Evolutionary conservation across 78 protist genomes (phyloP), one percentile per base, ranked within the genome.

Genomic region (Dictyostelium firmibasis): DNA sequence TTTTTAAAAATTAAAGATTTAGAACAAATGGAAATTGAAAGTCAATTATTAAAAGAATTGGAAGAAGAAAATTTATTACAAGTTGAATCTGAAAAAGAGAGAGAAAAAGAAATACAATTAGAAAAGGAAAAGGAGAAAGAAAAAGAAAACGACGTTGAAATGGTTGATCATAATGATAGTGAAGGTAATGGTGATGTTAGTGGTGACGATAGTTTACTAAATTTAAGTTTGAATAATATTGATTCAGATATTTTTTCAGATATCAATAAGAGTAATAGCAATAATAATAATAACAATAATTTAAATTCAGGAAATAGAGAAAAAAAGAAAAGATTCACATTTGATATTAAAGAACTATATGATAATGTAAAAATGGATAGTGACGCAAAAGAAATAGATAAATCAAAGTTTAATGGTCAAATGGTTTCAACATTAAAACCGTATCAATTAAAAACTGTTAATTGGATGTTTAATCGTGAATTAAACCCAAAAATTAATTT

Each of bases 401-500:
- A 23, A 14, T 38, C 3, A 0, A 29, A n/a, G 16, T 60, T 86
- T 20, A 25, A 79, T 35, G 57, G 74, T 31, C 82, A n/a, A 44
- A 69, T 83, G 41, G 41, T 13, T 38, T 60, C 86, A 25, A 76
- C 31, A 35, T 38, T 89, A 35, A 89, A 89, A 57, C 36, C 67
- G 18, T 89, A 89, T 81, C 94, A 89, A 47, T 69, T 89, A 43
- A 78, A 70, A 44, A 69, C 94, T 3, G 84, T 81, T n/a, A 18
- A 78, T n/a, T 89, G 94, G 94, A 89, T 89, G 94, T 69, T 50
- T 3, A 36, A 89, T 36, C 36, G 94, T 27, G 94, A 89, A 81
- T 16, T 62, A 18, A 31, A 50, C 10, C 94, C 94, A 6, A 29
- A 60, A 18, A 44, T 89, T 8, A 10, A 75, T 41, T 53, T 77